These are phyloP conservation scores for Hanseniaspora pseudoguilliermondii DNA, from an alignment of 805 yeast species.

Conservation along the genomic window DNA sequence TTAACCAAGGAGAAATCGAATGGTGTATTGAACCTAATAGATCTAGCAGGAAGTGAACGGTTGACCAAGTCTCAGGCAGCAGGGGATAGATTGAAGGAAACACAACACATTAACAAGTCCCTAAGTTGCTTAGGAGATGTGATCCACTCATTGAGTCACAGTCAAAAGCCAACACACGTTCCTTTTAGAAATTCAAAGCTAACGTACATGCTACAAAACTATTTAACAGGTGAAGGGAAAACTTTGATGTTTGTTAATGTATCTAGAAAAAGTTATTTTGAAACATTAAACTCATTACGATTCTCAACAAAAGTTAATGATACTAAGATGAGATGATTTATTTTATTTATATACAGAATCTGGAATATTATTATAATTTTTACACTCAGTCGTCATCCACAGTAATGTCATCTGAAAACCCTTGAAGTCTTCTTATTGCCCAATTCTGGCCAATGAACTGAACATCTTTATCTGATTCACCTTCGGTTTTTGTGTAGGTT, in stretches of 20 bases:
- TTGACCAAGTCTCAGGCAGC: constrained; percentile 58
- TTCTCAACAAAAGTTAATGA: constrained; percentile 76
- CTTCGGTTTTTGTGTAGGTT: constrained; percentile 49
- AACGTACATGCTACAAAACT: constrained; percentile 72
- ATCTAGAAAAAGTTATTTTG: constrained; percentile 44
- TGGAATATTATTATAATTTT: not conserved
- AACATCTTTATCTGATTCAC: constrained; percentile 53
- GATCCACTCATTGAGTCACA: constrained; percentile 58
- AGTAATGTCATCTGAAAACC: constrained; percentile 24
- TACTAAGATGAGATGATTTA: constrained; percentile 30
- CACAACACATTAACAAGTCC: constrained; percentile 80
- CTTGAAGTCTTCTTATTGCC: constrained; percentile 65
- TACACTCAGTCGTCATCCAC: constrained; percentile 10
- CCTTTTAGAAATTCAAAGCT: constrained; percentile 92
- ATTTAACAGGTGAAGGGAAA: constrained; percentile 74
- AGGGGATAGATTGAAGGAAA: constrained; percentile 73
- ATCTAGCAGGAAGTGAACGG: constrained; percentile 90
- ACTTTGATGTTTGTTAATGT: constrained; percentile 88
- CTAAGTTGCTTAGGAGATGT: constrained; percentile 85
- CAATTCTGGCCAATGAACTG: constrained; percentile 67
- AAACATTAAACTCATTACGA: constrained; percentile 71
- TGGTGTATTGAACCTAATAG: constrained; percentile 70
- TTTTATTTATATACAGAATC: not conserved
- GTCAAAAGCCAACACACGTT: constrained; percentile 38
- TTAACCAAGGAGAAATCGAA: constrained; percentile 35